phyloP scores from a whole-genome alignment of 345 rosid species.

The Salix suchowensis region DNA sequence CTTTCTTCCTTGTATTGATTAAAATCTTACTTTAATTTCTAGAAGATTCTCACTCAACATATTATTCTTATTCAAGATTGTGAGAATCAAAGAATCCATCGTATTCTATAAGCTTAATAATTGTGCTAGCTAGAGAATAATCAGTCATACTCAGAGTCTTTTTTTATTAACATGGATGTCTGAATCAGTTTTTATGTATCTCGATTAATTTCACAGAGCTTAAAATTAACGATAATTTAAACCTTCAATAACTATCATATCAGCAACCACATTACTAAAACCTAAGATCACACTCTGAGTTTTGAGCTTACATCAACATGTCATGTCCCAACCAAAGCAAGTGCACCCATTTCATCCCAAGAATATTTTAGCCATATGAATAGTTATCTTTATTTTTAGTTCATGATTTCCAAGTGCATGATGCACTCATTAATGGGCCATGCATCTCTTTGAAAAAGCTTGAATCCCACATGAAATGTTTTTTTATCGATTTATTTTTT shows the following conservation, averaged over 20 bases:
- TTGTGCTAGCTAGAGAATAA: neutral
- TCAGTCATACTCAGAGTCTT: too few relatives aligned
- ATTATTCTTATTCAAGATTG: neutral
- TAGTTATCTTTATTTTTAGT: neutral
- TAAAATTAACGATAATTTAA: too few relatives aligned
- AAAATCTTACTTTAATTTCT: too few relatives aligned
- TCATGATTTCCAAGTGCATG: constrained; percentile 1
- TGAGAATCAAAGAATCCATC: neutral
- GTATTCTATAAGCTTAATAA: neutral
- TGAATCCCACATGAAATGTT: neutral
- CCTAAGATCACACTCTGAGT: too few relatives aligned
- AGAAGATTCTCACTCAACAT: too few relatives aligned
- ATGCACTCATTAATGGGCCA: neutral
- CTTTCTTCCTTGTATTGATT: too few relatives aligned
- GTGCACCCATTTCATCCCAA: neutral
- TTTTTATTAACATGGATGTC: too few relatives aligned
- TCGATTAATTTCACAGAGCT: too few relatives aligned
- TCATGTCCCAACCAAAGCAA: neutral
- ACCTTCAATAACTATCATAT: too few relatives aligned
- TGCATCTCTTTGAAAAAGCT: neutral
- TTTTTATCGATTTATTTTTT: neutral
- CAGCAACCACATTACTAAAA: fast-evolving
- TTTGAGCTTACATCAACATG: neutral
- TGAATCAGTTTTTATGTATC: neutral
- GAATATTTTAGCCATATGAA: neutral